These are phyloP conservation scores for Periconia macrospinosa DNA, from an alignment of 2,329 filamentous ascomycete species.

Conservation along the genomic window DNA sequence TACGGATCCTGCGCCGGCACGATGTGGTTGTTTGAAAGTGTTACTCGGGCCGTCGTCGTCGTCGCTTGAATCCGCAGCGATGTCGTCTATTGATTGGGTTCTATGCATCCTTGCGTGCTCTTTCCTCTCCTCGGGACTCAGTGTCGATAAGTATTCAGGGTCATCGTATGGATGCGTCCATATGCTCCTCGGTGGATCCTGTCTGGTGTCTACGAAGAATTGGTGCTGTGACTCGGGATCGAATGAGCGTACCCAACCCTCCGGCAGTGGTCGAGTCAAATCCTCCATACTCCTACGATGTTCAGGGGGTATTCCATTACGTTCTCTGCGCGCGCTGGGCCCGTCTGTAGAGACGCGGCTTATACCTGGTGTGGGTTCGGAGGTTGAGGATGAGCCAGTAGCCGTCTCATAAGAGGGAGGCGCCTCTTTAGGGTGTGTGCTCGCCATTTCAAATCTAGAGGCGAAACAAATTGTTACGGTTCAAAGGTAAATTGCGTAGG, in stretches of 20 bases:
- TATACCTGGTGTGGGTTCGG: conserved; percentile 15
- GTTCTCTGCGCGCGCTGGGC: conserved; percentile 34
- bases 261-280: conserved; percentile 56
- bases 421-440: conserved; percentile 27
- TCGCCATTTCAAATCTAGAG: conserved; percentile 17
- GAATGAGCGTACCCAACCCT: conserved; percentile 61
- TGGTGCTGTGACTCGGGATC: conserved; percentile 59
- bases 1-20: background rate
- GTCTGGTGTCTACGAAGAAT: conserved; percentile 64
- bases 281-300: conserved; percentile 65
- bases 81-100: conserved; percentile 46
- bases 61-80: conserved; percentile 47
- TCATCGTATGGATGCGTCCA: conserved; percentile 67
- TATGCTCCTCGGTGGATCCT: conserved; percentile 58
- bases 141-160: conserved; percentile 53
- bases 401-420: conserved; percentile 40
- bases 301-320: conserved; percentile 57
- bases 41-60: conserved; percentile 24
- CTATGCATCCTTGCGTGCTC: conserved; percentile 45
- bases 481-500: background rate
- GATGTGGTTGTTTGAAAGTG: conserved; percentile 9
- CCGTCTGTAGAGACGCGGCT: conserved; percentile 34
- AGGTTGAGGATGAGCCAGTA: conserved; percentile 23
- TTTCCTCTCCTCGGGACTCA: conserved; percentile 54
- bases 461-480: background rate